phyloP scores from a whole-genome alignment of 2,329 filamentous ascomycete species.

The Aspergillus udagawae region DNA sequence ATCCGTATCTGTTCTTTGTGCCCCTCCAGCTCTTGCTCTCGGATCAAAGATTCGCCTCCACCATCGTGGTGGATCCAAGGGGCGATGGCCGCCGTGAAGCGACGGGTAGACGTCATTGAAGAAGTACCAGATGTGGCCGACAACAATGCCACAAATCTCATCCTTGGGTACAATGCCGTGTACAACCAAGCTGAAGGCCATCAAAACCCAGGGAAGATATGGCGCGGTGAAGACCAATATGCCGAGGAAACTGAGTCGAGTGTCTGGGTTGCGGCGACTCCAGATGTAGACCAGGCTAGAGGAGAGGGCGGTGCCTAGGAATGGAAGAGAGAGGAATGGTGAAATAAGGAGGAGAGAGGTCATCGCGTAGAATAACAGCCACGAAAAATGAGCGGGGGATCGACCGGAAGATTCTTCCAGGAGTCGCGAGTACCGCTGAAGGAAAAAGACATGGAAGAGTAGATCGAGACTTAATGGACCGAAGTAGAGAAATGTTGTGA shows the following conservation, averaged over 20 bases:
- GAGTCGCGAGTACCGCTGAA: conserved; percentile 91
- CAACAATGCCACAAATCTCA: conserved; percentile 90
- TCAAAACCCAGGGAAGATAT: conserved; percentile 92
- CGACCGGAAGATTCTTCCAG: conserved; percentile 92
- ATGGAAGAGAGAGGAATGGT: conserved; percentile 84
- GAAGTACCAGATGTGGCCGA: conserved; percentile 97
- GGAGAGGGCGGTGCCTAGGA: conserved; percentile 87
- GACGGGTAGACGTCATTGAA: conserved; percentile 95
- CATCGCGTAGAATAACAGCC: conserved; percentile 84
- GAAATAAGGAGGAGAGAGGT: conserved; percentile 75
- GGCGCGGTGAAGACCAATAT: conserved; percentile 88
- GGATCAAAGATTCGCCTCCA: conserved; percentile 79
- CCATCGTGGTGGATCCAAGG: conserved; percentile 83
- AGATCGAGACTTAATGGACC: conserved; percentile 91
- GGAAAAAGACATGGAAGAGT: conserved; percentile 96
- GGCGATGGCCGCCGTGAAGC: conserved; percentile 76
- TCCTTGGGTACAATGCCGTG: conserved; percentile 89
- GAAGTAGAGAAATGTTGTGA: conserved; percentile 97
- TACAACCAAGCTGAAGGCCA: conserved; percentile 87
- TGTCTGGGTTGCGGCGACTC: conserved; percentile 91
- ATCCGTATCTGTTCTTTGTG: conserved; percentile 20
- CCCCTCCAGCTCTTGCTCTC: conserved; percentile 6
- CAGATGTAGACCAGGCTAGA: conserved; percentile 97
- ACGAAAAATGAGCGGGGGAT: conserved; percentile 89
- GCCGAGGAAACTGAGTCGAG: conserved; percentile 81